These are phyloP conservation scores for Auricularia heimuer DNA, from an alignment of 768 basidiomycete species.

Conservation along the genomic window DNA sequence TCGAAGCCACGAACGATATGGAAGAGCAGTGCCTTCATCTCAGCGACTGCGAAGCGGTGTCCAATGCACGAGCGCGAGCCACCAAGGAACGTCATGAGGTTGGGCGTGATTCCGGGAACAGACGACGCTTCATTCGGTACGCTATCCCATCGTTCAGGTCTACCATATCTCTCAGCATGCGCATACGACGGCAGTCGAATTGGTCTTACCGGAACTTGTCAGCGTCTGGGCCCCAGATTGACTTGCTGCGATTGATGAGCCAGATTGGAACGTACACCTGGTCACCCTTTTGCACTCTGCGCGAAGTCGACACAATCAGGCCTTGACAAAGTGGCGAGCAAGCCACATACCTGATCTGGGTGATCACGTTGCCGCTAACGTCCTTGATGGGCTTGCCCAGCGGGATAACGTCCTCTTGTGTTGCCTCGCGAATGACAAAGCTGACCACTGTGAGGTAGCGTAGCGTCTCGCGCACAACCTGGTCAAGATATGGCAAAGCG, in stretches of 20 bases:
- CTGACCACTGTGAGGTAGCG: conserved; percentile 45
- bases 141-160: background rate
- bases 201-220: conserved; percentile 17
- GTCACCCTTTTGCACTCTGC: too few relatives aligned
- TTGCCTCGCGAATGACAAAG: conserved; percentile 42
- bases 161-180: too few relatives aligned
- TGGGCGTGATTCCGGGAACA: conserved; percentile 1
- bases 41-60: background rate
- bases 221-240: conserved; percentile 27
- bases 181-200: background rate
- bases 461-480: conserved; percentile 32
- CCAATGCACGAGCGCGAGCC: conserved; percentile 8
- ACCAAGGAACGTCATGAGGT: conserved; percentile 2
- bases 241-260: conserved; percentile 18
- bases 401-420: conserved; percentile 47
- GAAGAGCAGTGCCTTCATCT: conserved; percentile 7
- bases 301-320: too few relatives aligned
- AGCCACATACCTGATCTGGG: conserved; percentile 20
- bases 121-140: background rate
- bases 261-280: conserved; percentile 21
- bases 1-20: conserved; percentile 5
- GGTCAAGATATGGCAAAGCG: conserved; percentile 20
- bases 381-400: conserved; percentile 44
- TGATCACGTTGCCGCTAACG: conserved; percentile 33
- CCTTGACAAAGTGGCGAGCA: too few relatives aligned